Evolutionary conservation across 2,329 filamentous ascomycete species (phyloP).

Genomic region (Curvularia sp.): DNA sequence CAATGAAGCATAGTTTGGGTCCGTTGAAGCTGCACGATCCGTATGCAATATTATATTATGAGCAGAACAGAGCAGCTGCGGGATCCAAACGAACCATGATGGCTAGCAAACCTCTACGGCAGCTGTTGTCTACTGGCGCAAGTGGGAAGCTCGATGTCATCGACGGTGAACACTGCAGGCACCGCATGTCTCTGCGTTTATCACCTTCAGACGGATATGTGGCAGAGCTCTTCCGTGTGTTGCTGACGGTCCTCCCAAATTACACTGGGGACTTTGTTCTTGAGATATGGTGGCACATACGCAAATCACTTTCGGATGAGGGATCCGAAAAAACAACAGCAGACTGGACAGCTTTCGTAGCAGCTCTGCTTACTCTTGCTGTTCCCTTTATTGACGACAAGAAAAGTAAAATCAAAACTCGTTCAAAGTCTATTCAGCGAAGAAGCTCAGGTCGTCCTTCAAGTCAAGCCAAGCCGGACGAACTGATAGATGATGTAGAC

Average conservation of each 20-base stretch:
- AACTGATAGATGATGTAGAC: conserved; percentile 32
- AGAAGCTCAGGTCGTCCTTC: conserved; percentile 34
- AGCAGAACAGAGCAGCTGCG: conserved; percentile 39
- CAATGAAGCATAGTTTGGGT: conserved; percentile 35
- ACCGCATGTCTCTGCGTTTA: conserved; percentile 44
- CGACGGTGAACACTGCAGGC: conserved; percentile 42
- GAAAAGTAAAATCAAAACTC: conserved; percentile 28
- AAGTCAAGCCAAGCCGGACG: conserved; percentile 35
- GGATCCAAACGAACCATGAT: conserved; percentile 46
- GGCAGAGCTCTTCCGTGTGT: conserved; percentile 42
- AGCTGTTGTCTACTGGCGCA: conserved; percentile 35
- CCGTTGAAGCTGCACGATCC: conserved; percentile 46
- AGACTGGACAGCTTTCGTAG: conserved; percentile 52
- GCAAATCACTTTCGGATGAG: conserved; percentile 31
- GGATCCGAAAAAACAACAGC: conserved; percentile 19
- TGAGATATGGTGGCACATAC: conserved; percentile 51
- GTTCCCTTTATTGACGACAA: conserved; percentile 47
- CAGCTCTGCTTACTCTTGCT: conserved; percentile 51
- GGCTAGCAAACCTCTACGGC: conserved; percentile 30
- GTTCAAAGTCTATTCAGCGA: conserved; percentile 31
- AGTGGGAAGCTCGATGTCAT: conserved; percentile 42
- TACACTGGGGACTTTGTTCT: conserved; percentile 48
- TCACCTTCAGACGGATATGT: conserved; percentile 40
- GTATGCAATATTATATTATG: conserved; percentile 39
- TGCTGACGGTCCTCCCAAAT: conserved; percentile 46